These are phyloP conservation scores for Leccinum variicolor DNA, from an alignment of 768 basidiomycete genomes.

Conservation along the genomic window DNA sequence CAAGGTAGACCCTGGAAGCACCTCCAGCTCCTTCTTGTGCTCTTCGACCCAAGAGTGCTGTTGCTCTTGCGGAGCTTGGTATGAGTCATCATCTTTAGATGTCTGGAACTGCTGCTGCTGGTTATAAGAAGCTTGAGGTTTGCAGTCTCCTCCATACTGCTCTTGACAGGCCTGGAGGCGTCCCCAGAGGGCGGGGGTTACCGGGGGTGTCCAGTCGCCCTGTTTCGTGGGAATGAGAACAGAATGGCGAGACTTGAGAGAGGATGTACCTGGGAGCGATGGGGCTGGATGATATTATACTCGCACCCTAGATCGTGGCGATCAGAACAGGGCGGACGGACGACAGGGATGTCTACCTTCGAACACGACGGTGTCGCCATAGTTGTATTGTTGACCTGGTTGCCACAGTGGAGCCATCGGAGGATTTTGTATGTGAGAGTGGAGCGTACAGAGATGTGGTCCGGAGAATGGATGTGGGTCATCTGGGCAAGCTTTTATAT, in stretches of 20 bases:
- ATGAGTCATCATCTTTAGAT: slow-evolving; percentile 16
- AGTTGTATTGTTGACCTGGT: slow-evolving; percentile 59
- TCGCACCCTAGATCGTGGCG: slow-evolving; percentile 33
- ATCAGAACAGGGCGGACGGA: slow-evolving; percentile 6
- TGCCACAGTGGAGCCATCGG: slow-evolving; percentile 52
- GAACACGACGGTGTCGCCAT: slow-evolving; percentile 52
- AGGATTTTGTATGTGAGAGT: neutral
- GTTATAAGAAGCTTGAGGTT: slow-evolving; percentile 1
- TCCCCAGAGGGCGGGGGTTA: slow-evolving; percentile 69
- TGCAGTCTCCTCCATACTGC: slow-evolving; percentile 18
- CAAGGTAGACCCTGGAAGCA: slow-evolving; percentile 17
- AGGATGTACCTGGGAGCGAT: slow-evolving; percentile 56
- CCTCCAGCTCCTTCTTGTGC: slow-evolving; percentile 58
- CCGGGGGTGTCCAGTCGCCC: slow-evolving; percentile 65
- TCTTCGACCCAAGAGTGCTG: slow-evolving; percentile 55
- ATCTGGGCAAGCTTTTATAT: slow-evolving; percentile 18
- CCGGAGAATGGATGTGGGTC: neutral
- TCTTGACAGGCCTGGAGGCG: slow-evolving; percentile 37
- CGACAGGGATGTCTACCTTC: slow-evolving; percentile 39
- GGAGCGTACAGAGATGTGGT: slow-evolving; percentile 6
- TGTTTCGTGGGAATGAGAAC: slow-evolving; percentile 25
- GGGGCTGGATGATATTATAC: slow-evolving; percentile 73
- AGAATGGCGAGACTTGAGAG: neutral
- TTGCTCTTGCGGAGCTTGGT: slow-evolving; percentile 38
- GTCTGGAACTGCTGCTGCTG: slow-evolving; percentile 28